Conservation (phyloP, 2,329 filamentous ascomycete genomes). For the Paraconiothyrium sp. region DNA sequence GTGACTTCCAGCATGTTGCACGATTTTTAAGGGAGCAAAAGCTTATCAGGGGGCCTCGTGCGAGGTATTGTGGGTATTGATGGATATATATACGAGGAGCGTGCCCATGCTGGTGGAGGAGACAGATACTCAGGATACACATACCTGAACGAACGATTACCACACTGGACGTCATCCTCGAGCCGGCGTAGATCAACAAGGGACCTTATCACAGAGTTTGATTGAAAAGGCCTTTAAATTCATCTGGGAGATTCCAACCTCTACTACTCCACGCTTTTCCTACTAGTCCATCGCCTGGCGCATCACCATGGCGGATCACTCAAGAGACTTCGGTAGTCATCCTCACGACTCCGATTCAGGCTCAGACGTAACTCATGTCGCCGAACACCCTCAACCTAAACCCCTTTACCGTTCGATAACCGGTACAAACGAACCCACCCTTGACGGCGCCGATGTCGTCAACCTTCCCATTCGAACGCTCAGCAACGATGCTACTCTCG, state of each 20-base stretch:
- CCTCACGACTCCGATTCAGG: conserved; percentile 19
- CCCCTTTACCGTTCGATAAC: conserved; percentile 30
- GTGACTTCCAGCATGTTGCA: conserved; percentile 2
- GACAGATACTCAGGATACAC: not conserved
- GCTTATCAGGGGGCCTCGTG: conserved; percentile 2
- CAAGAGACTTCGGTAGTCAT: conserved; percentile 10
- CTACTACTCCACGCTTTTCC: not conserved
- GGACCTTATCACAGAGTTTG: not conserved
- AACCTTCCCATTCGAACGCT: conserved; percentile 74
- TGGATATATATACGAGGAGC: not conserved
- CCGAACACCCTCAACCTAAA: conserved; percentile 24
- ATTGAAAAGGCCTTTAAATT: not conserved
- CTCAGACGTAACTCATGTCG: conserved; percentile 29
- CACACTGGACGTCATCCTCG: not conserved
- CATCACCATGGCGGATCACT: conserved; percentile 19
- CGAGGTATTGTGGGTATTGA: conserved; percentile 14
- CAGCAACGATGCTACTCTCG: conserved; percentile 62
- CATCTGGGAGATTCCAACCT: not conserved
- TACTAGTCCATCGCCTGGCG: not conserved
- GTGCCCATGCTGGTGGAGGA: not conserved
- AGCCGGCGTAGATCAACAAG: not conserved
- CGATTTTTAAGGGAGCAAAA: not conserved
- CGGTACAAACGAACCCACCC: conserved; percentile 22
- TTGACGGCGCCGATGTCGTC: conserved; percentile 54
- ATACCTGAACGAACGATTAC: too few relatives aligned